Evolutionary conservation across 306 rosid genomes (phyloP).

Genomic region (Comarum palustre): DNA sequence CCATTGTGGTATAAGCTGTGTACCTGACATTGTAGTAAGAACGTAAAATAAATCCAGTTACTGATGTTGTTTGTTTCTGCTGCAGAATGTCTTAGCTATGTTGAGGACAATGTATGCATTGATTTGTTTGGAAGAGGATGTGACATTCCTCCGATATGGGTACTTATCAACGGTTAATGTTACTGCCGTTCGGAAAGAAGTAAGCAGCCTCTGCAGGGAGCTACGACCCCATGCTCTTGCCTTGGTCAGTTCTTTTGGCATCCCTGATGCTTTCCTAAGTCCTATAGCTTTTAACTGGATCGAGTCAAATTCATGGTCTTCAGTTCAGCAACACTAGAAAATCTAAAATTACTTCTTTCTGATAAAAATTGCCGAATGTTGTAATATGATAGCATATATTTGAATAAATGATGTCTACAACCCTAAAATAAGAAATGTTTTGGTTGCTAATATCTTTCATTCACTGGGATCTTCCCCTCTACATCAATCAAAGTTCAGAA

Average conservation of each 20-base stretch:
- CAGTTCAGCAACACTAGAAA: conserved; percentile 45
- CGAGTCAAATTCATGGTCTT: conserved; percentile 75
- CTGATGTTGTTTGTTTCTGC: conserved; percentile 6
- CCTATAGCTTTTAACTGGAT: conserved; percentile 87
- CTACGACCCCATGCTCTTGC: conserved; percentile 82
- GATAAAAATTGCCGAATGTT: neutral
- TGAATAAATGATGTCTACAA: neutral
- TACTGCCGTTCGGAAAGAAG: conserved; percentile 71
- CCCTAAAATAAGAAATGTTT: neutral
- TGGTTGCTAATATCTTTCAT: neutral
- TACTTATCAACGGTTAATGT: conserved; percentile 58
- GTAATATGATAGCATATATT: neutral
- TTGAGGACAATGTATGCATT: conserved; percentile 77
- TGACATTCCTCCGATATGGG: conserved; percentile 73
- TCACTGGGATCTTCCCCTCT: neutral
- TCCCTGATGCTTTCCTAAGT: conserved; percentile 84
- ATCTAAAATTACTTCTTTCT: neutral
- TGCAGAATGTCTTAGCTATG: conserved; percentile 57
- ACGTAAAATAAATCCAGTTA: neutral
- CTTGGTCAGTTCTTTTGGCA: conserved; percentile 83
- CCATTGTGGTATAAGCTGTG: neutral
- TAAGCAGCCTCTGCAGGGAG: conserved; percentile 61
- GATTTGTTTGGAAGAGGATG: conserved; percentile 77
- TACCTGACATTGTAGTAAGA: neutral
- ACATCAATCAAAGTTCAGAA: neutral